phyloP scores from a whole-genome alignment of 352 stramenopile species.

The Globisporangium perplexum region DNA sequence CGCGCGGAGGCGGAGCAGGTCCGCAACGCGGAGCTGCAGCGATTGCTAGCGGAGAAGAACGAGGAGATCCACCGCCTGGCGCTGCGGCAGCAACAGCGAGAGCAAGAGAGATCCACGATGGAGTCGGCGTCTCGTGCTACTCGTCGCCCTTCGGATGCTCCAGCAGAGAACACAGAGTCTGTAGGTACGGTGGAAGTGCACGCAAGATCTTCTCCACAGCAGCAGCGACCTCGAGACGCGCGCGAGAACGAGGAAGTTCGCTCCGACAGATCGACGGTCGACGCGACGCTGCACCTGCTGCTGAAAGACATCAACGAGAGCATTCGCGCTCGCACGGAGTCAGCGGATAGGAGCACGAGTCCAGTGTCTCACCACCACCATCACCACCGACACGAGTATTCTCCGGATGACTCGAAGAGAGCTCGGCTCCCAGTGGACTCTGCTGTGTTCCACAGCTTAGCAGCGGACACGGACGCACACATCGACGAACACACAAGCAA shows the following conservation, averaged over 20 bases:
- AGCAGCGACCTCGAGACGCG: background rate
- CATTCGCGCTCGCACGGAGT: slow-evolving; percentile 5
- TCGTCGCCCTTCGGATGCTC: background rate
- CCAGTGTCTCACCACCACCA: background rate
- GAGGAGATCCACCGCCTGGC: slow-evolving; percentile 44
- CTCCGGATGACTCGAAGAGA: background rate
- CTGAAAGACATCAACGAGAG: slow-evolving; percentile 9
- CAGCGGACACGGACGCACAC: slow-evolving; percentile 17
- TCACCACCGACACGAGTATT: background rate
- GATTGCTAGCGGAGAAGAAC: slow-evolving; percentile 69
- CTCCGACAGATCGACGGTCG: background rate
- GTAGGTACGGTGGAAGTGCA: background rate
- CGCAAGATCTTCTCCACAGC: background rate
- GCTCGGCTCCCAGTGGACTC: background rate
- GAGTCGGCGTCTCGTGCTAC: too few species aligned
- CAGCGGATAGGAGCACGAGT: background rate
- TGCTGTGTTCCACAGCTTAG: background rate
- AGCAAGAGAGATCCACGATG: background rate
- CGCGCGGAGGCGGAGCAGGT: slow-evolving; percentile 42
- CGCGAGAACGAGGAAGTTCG: background rate
- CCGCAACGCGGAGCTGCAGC: slow-evolving; percentile 48
- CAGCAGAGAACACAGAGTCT: background rate
- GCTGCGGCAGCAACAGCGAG: slow-evolving; percentile 17
- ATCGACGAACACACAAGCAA: slow-evolving; percentile 60
- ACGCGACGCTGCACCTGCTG: slow-evolving; percentile 4